Percentiles rank a stretch among this genome's conserved stretches.
These are phyloP conservation scores for Leishmania major DNA, from an alignment of 208 protist species.

Conservation along the genomic window DNA sequence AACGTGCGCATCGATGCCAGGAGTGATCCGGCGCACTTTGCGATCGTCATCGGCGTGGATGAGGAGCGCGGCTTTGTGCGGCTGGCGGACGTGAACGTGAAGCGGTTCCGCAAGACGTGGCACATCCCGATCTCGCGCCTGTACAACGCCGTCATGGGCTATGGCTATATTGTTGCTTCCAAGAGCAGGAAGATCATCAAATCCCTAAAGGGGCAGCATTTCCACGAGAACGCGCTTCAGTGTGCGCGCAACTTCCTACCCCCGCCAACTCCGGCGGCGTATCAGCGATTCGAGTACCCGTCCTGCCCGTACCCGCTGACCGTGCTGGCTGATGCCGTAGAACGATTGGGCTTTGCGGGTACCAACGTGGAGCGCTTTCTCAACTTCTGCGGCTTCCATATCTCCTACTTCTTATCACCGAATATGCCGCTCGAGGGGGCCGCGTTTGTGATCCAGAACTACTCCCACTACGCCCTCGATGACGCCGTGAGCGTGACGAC, in stretches of 20 bases:
- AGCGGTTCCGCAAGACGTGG: slow-evolving; percentile 91
- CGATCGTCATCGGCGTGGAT: slow-evolving; percentile 88
- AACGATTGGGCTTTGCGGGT: slow-evolving; percentile 67
- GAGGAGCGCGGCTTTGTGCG: slow-evolving; percentile 68
- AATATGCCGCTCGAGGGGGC: slow-evolving; percentile 80
- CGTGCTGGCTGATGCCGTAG: slow-evolving; percentile 85
- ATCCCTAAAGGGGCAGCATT: slow-evolving; percentile 56
- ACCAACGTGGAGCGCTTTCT: slow-evolving; percentile 81
- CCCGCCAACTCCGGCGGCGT: slow-evolving; percentile 38
- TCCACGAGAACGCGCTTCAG: slow-evolving; percentile 53
- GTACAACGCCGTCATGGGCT: slow-evolving; percentile 89
- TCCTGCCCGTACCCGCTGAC: slow-evolving; percentile 79
- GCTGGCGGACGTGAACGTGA: slow-evolving; percentile 89
- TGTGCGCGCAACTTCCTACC: slow-evolving; percentile 74
- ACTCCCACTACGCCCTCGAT: slow-evolving; percentile 75
- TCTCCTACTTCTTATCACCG: slow-evolving; percentile 85
- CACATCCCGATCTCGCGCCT: slow-evolving; percentile 73
- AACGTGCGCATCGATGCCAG: slow-evolving; percentile 73
- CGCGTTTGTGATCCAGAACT: slow-evolving; percentile 73
- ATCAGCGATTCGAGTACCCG: slow-evolving; percentile 87
- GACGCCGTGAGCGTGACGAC: slow-evolving; percentile 60
- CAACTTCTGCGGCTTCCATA: slow-evolving; percentile 88
- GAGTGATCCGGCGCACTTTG: slow-evolving; percentile 81
- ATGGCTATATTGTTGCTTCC: slow-evolving; percentile 86
- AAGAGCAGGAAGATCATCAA: slow-evolving; percentile 77